Base-by-base conservation (phyloP, 495 filamentous ascomycete genomes). In the Aspergillus cristatus region DNA sequence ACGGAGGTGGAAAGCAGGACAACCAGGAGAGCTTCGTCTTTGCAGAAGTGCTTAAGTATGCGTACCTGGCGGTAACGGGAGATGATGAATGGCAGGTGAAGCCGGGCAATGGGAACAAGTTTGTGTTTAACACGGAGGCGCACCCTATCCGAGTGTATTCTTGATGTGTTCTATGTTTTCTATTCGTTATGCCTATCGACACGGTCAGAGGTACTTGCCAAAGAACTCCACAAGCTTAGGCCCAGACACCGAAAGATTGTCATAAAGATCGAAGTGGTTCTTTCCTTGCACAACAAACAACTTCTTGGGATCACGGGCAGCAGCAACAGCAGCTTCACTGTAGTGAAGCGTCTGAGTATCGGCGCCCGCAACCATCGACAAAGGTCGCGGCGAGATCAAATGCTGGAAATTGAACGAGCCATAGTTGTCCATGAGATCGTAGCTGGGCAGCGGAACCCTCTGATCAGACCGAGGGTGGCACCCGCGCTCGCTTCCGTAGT, bases 1-100 rank as follows among this genome's bases (percentile, higher is more conserved):
- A 62, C 7, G 86, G 86, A 3, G 86, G 82, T 4, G 54, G 57
- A 4, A 75, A 72, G 34, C 55, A 58, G 24, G 78, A 93, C 45
- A 78, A 79, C 51, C 81, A 89, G 68, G 87, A 94, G 65, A 89
- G 82, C 48, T 94, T 93, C 65, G 78, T 85, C 60, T 90, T 91
- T 54, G 87, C 88, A 0, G 87, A 95, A 65, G 83, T 89, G 36
- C 43, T 93, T 49, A 95, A 95, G 67, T 95, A 94, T 60, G 63
- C 69, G 15, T 93, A 84, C 54, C 49, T 94, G 39, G 78, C 83
- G 37, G 74, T 81, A 37, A 65, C 72, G 12, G 55, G 54, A 13
- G 80, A 86, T 37, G 72, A 67, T 3, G 63, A 62, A n/a, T 85
- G 73, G 68, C 80, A 86, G 55, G 74, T 86, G 14, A 60, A 76